Conservation (phyloP, 129 eudicot species). For the Saussurea involucrata region DNA sequence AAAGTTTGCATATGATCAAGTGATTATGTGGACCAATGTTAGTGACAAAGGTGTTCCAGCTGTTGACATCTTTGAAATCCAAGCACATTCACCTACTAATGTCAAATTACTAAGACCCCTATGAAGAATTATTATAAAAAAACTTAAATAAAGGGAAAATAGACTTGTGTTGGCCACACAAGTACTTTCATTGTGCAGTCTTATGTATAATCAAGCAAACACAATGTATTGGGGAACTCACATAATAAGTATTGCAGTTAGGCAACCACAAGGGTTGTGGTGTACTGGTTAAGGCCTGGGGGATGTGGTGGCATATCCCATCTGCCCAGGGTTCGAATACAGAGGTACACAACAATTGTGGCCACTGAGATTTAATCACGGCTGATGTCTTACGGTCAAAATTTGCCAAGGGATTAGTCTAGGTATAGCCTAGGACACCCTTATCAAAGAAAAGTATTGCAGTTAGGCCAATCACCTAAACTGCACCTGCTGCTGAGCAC, state of each 20-base stretch:
- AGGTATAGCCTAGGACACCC: too few relatives aligned
- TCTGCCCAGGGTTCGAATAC: too few relatives aligned
- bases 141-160: not conserved
- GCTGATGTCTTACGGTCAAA: too few relatives aligned
- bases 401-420: too few relatives aligned
- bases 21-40: not conserved
- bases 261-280: too few relatives aligned
- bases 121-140: not conserved
- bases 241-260: not conserved
- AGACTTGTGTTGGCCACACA: not conserved
- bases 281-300: too few relatives aligned
- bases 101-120: not conserved
- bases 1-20: not conserved
- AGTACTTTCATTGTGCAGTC: not conserved
- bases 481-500: too few relatives aligned
- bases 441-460: too few relatives aligned
- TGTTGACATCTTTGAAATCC: not conserved
- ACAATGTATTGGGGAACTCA: not conserved
- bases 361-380: too few relatives aligned
- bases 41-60: not conserved
- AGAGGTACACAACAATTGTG: too few relatives aligned
- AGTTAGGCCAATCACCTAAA: too few relatives aligned
- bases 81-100: not conserved
- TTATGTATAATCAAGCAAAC: not conserved
- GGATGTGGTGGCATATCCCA: too few relatives aligned